phyloP scores from a whole-genome alignment of 345 rosid species.

The Durio zibethinus region DNA sequence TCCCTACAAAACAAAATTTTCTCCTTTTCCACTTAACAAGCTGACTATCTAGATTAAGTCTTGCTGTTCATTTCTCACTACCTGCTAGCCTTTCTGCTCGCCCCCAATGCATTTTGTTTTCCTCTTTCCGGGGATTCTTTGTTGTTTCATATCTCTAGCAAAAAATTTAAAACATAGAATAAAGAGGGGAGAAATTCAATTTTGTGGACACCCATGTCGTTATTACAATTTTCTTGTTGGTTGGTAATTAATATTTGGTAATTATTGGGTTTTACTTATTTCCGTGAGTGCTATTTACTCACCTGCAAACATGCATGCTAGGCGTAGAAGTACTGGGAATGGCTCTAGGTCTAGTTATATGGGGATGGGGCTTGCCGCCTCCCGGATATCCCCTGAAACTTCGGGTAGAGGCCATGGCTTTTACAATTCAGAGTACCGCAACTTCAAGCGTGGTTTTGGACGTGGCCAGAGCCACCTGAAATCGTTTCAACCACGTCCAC shows the following conservation, averaged over 20 bases:
- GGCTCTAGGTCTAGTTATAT: slow-evolving; percentile 72
- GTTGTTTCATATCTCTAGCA: not conserved
- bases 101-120: not conserved
- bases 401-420: slow-evolving; percentile 76
- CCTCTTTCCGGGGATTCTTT: not conserved
- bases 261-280: not conserved
- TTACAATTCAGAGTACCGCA: slow-evolving; percentile 65
- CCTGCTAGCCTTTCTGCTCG: not conserved
- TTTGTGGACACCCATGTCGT: not conserved
- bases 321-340: slow-evolving; percentile 87
- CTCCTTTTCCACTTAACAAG: not conserved
- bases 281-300: not conserved
- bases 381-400: slow-evolving; percentile 56
- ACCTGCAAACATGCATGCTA: slow-evolving; percentile 61
- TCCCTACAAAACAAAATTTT: not conserved
- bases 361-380: slow-evolving; percentile 62
- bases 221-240: not conserved
- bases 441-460: slow-evolving; percentile 72
- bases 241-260: not conserved
- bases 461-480: slow-evolving; percentile 71
- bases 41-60: not conserved
- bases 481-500: slow-evolving; percentile 52
- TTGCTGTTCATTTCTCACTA: not conserved
- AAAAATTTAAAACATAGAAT: not conserved
- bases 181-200: not conserved